phyloP scores from a whole-genome alignment of 1,139 yeast species.

The Blastobotrys raffinosifermentans region DNA sequence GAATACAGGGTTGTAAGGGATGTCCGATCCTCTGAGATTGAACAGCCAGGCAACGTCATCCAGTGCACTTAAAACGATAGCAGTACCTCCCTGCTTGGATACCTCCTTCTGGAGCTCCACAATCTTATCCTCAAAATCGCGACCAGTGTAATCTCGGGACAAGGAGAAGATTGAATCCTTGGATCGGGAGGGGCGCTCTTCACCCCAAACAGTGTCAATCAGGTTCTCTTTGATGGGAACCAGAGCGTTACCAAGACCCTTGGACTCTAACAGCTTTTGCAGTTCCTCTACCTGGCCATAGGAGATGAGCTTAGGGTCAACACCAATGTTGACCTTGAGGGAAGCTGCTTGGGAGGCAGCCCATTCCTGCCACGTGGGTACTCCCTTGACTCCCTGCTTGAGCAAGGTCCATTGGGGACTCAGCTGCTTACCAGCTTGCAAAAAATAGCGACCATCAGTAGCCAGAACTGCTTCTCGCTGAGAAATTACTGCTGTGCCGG shows the following conservation, averaged over 20 bases:
- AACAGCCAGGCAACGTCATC: conserved; percentile 94
- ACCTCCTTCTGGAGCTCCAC: conserved; percentile 41
- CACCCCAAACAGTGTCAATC: conserved; percentile 70
- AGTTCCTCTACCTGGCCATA: conserved; percentile 39
- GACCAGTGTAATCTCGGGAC: conserved; percentile 38
- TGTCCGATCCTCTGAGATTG: conserved; percentile 80
- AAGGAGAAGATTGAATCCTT: conserved; percentile 28
- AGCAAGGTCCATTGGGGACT: conserved; percentile 79
- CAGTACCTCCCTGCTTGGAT: conserved; percentile 38
- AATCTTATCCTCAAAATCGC: conserved; percentile 39
- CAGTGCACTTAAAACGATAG: conserved; percentile 60
- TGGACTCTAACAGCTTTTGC: conserved; percentile 28
- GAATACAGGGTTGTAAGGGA: conserved; percentile 87
- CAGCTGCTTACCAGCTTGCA: conserved; percentile 82
- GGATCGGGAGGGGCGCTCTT: conserved; percentile 36
- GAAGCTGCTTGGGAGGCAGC: conserved; percentile 38
- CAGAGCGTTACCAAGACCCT: conserved; percentile 44
- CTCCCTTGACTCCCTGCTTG: conserved; percentile 70
- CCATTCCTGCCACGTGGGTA: conserved; percentile 89
- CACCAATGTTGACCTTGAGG: conserved; percentile 40
- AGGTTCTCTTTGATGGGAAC: conserved; percentile 65
- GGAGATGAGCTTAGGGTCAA: conserved; percentile 67
- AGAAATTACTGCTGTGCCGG: conserved; percentile 90
- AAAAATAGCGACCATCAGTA: conserved; percentile 93
- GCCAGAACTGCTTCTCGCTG: conserved; percentile 68